Evolutionary conservation across 805 yeast genomes (phyloP).

Genomic region (Suhomyces sp.): DNA sequence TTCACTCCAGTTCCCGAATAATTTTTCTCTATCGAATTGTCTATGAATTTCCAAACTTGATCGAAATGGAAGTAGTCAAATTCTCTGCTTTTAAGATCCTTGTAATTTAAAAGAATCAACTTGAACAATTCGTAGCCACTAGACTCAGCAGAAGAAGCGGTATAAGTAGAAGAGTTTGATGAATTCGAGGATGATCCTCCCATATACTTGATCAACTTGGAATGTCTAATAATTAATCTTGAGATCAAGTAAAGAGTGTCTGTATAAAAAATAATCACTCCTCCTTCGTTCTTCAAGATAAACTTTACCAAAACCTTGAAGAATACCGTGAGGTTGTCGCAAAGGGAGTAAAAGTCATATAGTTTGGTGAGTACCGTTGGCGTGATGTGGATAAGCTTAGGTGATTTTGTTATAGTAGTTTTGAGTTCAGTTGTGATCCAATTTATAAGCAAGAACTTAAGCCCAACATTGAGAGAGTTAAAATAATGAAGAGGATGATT

Average conservation of each 20-base stretch:
- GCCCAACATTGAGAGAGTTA: conserved; percentile 36
- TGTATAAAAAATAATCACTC: conserved; percentile 39
- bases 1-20: too few relatives aligned
- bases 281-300: conserved; percentile 39
- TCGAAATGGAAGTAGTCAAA: conserved; percentile 32
- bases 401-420: conserved; percentile 29
- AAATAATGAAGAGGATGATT: conserved; percentile 4
- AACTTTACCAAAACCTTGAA: conserved; percentile 35
- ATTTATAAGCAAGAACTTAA: conserved; percentile 45
- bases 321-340: conserved; percentile 43
- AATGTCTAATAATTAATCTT: conserved; percentile 30
- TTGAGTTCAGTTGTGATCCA: conserved; percentile 49
- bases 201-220: conserved; percentile 33
- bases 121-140: conserved; percentile 36
- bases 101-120: conserved; percentile 31
- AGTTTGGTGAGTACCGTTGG: conserved; percentile 30
- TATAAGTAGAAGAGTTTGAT: conserved; percentile 21
- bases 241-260: conserved; percentile 41
- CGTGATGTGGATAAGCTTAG: conserved; percentile 36
- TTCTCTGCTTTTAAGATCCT: conserved; percentile 35
- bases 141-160: not conserved
- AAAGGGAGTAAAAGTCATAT: conserved; percentile 34
- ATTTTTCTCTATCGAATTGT: conserved; percentile 22
- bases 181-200: conserved; percentile 12
- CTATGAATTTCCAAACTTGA: conserved; percentile 37